phyloP scores from a whole-genome alignment of 306 rosid genomes.

The Sophora flavescens region DNA sequence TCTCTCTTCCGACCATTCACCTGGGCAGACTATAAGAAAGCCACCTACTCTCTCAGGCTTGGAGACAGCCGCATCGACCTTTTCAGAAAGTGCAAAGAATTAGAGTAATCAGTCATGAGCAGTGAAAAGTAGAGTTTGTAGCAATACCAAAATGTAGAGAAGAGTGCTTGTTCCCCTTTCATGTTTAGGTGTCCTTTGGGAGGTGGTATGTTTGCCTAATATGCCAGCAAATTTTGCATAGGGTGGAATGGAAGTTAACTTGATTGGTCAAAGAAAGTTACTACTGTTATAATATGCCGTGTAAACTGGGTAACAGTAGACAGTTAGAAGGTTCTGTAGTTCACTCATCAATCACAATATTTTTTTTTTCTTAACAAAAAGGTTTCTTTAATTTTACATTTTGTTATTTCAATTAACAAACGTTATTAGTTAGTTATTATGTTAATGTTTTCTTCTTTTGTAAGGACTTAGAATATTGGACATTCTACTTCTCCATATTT shows the following conservation, averaged over 20 bases:
- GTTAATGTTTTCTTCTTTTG: too few species aligned
- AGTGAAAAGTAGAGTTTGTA: conserved; percentile 6
- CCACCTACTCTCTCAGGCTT: conserved; percentile 63
- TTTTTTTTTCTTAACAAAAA: too few species aligned
- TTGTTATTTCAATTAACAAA: too few species aligned
- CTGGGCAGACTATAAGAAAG: conserved; percentile 86
- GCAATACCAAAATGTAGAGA: conserved; percentile 2
- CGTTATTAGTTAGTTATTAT: too few species aligned
- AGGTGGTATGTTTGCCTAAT: conserved; percentile 34
- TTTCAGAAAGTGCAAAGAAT: conserved; percentile 49
- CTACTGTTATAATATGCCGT: conserved; percentile 11
- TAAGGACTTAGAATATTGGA: too few species aligned
- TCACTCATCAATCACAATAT: conserved; percentile 28
- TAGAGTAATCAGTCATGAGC: background rate
- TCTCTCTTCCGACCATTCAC: conserved; percentile 72
- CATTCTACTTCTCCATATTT: too few species aligned
- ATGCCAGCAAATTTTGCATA: conserved; percentile 1
- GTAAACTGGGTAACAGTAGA: conserved; percentile 12
- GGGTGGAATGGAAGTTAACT: conserved; percentile 25
- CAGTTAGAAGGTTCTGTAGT: conserved; percentile 27
- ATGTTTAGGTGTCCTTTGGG: conserved; percentile 20
- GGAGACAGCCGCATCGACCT: conserved; percentile 68
- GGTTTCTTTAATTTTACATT: background rate
- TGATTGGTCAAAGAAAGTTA: conserved; percentile 1
- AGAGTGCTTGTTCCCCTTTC: background rate